phyloP scores from a whole-genome alignment of 1,284 basidiomycete genomes.

The Moesziomyces sp. region DNA sequence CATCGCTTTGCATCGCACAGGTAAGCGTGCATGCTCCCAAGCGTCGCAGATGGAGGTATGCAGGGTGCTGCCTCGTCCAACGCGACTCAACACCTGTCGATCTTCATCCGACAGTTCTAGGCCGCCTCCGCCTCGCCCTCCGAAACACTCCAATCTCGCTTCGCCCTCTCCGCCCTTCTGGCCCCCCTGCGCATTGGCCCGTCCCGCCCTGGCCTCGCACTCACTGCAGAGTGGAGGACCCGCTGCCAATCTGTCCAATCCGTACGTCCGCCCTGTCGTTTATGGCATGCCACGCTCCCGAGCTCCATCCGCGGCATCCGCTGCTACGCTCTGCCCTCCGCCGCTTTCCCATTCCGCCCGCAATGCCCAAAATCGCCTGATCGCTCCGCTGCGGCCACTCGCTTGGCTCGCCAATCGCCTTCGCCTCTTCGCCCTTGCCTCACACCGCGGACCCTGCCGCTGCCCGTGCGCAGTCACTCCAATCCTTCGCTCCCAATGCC shows the following conservation, averaged over 20 bases:
- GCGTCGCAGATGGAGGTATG: background rate
- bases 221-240: too few relatives aligned
- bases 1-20: background rate
- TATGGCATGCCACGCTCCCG: background rate
- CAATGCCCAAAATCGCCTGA: background rate
- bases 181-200: background rate
- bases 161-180: too few relatives aligned
- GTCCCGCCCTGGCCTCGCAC: background rate
- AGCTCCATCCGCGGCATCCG: background rate
- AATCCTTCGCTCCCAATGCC: background rate
- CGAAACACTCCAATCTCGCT: too few relatives aligned
- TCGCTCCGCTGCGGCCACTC: background rate
- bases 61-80: background rate
- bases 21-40: slow-evolving; percentile 27
- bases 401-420: background rate
- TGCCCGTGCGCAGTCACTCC: background rate
- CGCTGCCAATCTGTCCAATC: background rate
- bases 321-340: too few relatives aligned
- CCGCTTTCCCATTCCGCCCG: too few relatives aligned
- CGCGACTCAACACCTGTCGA: background rate
- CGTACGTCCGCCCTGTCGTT: background rate
- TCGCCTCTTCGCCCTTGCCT: background rate
- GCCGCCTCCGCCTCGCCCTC: background rate
- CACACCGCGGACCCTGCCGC: background rate
- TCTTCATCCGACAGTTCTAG: background rate